Evolutionary conservation across 73 alveolate genomes (phyloP).

Genomic region (Effrenium voratum): DNA sequence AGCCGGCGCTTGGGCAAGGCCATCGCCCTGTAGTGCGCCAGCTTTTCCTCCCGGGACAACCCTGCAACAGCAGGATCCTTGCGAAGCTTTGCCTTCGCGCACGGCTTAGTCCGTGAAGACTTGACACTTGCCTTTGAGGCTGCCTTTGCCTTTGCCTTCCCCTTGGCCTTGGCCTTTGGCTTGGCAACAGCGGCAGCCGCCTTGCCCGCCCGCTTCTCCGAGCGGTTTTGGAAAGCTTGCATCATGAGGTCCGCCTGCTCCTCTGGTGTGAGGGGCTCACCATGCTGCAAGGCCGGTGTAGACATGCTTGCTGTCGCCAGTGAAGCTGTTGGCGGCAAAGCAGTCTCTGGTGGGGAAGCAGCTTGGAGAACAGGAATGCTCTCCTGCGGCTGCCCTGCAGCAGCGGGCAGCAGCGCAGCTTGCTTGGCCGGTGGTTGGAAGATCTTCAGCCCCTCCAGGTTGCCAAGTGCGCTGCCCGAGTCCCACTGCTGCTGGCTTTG

Average conservation of each 20-base stretch:
- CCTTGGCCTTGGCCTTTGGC: conserved; percentile 15
- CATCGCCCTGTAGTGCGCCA: background rate
- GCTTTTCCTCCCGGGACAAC: background rate
- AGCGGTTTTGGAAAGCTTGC: background rate
- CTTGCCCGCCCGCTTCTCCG: too few species aligned
- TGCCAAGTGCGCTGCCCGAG: background rate
- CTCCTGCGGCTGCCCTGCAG: background rate
- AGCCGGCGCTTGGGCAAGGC: background rate
- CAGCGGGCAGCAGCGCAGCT: too few species aligned
- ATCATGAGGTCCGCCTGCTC: background rate
- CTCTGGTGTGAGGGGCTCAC: background rate
- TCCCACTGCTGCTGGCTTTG: too few species aligned
- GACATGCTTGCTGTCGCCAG: background rate
- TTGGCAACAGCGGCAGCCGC: background rate
- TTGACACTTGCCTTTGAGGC: too few species aligned
- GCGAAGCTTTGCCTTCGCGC: too few species aligned
- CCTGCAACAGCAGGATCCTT: too few species aligned
- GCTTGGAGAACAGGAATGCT: background rate
- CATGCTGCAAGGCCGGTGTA: background rate
- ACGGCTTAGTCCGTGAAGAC: too few species aligned
- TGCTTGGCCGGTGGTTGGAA: background rate
- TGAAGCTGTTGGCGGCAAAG: background rate
- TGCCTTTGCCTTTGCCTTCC: background rate
- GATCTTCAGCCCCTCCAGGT: background rate
- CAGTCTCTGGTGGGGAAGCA: background rate